Evolutionary conservation across 305 asterid genomes (phyloP).

Genomic region (Plantago rigida): DNA sequence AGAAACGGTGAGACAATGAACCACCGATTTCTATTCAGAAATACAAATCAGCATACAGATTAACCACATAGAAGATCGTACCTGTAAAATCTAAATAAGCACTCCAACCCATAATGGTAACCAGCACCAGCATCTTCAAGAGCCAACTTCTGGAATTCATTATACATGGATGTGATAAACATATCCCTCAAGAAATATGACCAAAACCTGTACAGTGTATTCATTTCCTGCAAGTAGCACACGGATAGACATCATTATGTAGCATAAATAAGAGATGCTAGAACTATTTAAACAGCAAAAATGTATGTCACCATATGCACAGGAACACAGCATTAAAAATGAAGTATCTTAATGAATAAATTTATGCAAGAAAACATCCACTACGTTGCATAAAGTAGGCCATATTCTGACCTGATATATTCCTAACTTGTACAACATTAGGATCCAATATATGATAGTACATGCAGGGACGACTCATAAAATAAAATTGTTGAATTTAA

Average conservation of each 20-base stretch:
- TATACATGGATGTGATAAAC: conserved; percentile 68
- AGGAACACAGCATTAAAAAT: too few species aligned
- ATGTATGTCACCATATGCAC: too few species aligned
- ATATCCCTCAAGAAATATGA: conserved; percentile 65
- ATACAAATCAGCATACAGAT: neutral
- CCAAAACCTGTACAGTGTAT: conserved; percentile 85
- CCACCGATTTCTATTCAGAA: neutral
- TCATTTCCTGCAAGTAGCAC: conserved; percentile 74
- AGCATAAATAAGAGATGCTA: too few species aligned
- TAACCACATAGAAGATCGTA: conserved; percentile 22
- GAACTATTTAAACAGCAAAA: too few species aligned
- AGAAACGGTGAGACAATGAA: too few species aligned
- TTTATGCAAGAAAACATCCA: too few species aligned
- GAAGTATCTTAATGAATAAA: too few species aligned
- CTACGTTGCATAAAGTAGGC: too few species aligned
- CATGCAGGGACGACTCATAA: too few species aligned
- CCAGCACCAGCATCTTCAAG: conserved; percentile 76
- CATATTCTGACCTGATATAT: too few species aligned
- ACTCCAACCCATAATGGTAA: conserved; percentile 75
- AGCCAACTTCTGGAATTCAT: conserved; percentile 68
- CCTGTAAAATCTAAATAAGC: conserved; percentile 84
- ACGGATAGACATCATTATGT: too few species aligned
- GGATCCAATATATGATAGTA: neutral
- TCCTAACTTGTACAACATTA: neutral
- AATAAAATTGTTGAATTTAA: too few species aligned